phyloP scores from a whole-genome alignment of 1,284 basidiomycete genomes.

The Trichosporon faecale region DNA sequence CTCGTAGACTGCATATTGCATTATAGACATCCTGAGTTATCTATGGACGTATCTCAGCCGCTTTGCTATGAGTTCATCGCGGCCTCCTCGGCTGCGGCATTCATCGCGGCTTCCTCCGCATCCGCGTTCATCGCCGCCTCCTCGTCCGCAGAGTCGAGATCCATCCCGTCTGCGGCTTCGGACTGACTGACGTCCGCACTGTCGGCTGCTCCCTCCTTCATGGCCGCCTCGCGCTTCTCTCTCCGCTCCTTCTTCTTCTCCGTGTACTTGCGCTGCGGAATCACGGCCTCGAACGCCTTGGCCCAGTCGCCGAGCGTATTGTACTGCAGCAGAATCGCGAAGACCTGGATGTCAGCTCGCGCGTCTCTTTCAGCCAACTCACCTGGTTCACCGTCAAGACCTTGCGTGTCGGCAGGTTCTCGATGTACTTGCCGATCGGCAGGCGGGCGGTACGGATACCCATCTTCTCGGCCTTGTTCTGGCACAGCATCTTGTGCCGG shows the following conservation, averaged over 20 bases:
- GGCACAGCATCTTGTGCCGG: conserved; percentile 91
- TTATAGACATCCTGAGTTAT: conserved; percentile 11
- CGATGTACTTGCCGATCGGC: conserved; percentile 84
- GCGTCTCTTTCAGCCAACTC: conserved; percentile 12
- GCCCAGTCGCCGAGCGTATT: conserved; percentile 78
- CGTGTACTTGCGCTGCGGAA: conserved; percentile 81
- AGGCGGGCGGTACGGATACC: conserved; percentile 81
- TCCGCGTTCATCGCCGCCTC: conserved; percentile 14
- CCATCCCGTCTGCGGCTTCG: not conserved
- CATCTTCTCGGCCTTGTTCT: conserved; percentile 74
- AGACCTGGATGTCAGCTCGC: conserved; percentile 55
- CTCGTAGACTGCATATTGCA: conserved; percentile 20
- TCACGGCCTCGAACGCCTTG: conserved; percentile 73
- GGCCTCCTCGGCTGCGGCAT: conserved; percentile 25
- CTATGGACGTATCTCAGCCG: conserved; percentile 4
- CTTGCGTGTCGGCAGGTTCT: conserved; percentile 80
- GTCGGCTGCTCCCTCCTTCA: conserved; percentile 5
- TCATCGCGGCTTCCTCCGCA: conserved; percentile 22
- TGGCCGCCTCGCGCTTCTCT: conserved; percentile 17
- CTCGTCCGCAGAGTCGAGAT: not conserved
- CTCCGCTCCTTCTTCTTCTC: conserved; percentile 23
- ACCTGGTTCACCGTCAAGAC: conserved; percentile 96
- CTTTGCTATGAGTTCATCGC: conserved; percentile 25
- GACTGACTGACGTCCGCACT: conserved; percentile 14
- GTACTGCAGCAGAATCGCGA: conserved; percentile 90